phyloP scores from a whole-genome alignment of 1,284 basidiomycete genomes.

The Ganoderma sinense region DNA sequence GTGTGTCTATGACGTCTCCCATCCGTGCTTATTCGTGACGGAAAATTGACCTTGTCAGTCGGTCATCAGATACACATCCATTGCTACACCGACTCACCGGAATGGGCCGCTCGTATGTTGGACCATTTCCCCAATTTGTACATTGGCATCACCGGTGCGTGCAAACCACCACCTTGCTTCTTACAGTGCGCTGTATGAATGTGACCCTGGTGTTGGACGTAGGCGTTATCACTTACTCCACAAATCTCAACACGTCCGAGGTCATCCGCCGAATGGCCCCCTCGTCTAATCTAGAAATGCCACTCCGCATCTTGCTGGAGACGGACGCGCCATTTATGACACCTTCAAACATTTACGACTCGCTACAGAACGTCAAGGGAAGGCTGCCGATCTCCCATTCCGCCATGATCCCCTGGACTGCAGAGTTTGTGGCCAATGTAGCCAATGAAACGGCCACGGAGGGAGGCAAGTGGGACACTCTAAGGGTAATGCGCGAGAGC shows the following conservation, averaged over 20 bases:
- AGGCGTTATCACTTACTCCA: conserved; percentile 82
- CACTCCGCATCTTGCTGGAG: conserved; percentile 75
- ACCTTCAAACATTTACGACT: conserved; percentile 72
- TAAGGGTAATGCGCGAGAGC: conserved; percentile 65
- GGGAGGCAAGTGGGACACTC: conserved; percentile 54
- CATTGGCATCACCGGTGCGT: conserved; percentile 78
- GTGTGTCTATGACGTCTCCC: conserved; percentile 42
- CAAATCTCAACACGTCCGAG: conserved; percentile 71
- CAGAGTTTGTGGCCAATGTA: conserved; percentile 70
- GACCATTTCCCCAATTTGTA: conserved; percentile 80
- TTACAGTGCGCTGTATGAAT: neutral
- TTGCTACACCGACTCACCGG: conserved; percentile 83
- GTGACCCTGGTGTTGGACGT: conserved; percentile 7
- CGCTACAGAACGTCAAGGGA: conserved; percentile 60
- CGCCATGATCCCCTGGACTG: conserved; percentile 86
- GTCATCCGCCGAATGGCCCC: conserved; percentile 61
- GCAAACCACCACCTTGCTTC: neutral
- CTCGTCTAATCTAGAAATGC: conserved; percentile 27
- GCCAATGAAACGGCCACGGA: conserved; percentile 45
- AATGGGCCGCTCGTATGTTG: conserved; percentile 73
- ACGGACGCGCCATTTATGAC: conserved; percentile 89
- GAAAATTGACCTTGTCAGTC: neutral
- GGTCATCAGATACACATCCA: conserved; percentile 74
- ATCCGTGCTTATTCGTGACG: neutral
- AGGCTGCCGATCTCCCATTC: conserved; percentile 76